These are phyloP conservation scores for Asterionellopsis glacialis DNA, from an alignment of 108 stramenopile species.

Conservation along the genomic window DNA sequence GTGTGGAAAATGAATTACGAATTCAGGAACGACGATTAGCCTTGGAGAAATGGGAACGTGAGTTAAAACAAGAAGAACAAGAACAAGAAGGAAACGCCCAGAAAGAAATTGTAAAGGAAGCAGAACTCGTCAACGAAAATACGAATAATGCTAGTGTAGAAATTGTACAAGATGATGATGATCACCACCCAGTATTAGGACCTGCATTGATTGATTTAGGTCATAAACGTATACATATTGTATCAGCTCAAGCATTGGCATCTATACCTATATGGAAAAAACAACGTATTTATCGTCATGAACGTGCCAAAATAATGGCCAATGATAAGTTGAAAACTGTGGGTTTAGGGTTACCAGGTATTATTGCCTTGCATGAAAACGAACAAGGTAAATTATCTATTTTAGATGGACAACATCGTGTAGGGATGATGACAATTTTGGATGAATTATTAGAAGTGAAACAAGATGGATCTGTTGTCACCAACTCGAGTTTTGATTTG, in stretches of 20 bases:
- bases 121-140: background rate
- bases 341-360: slow-evolving; percentile 66
- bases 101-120: slow-evolving; percentile 9
- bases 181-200: slow-evolving; percentile 66
- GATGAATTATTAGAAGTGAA: slow-evolving; percentile 26
- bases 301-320: slow-evolving; percentile 67
- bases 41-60: slow-evolving; percentile 34
- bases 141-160: background rate
- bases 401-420: slow-evolving; percentile 88
- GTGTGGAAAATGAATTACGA: slow-evolving; percentile 31
- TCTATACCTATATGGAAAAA: slow-evolving; percentile 71
- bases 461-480: slow-evolving; percentile 11
- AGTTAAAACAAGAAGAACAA: slow-evolving; percentile 22
- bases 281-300: slow-evolving; percentile 73
- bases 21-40: slow-evolving; percentile 37
- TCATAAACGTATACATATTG: slow-evolving; percentile 63
- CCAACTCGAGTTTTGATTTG: slow-evolving; percentile 38
- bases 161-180: background rate
- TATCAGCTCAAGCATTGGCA: slow-evolving; percentile 30
- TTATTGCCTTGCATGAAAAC: slow-evolving; percentile 66
- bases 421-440: slow-evolving; percentile 78
- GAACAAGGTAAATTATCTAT: slow-evolving; percentile 55
- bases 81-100: background rate
- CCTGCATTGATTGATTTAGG: slow-evolving; percentile 43
- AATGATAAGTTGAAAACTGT: slow-evolving; percentile 59